These are phyloP conservation scores for Forsythia suspensa DNA, from an alignment of 257 asterid species.

Conservation along the genomic window DNA sequence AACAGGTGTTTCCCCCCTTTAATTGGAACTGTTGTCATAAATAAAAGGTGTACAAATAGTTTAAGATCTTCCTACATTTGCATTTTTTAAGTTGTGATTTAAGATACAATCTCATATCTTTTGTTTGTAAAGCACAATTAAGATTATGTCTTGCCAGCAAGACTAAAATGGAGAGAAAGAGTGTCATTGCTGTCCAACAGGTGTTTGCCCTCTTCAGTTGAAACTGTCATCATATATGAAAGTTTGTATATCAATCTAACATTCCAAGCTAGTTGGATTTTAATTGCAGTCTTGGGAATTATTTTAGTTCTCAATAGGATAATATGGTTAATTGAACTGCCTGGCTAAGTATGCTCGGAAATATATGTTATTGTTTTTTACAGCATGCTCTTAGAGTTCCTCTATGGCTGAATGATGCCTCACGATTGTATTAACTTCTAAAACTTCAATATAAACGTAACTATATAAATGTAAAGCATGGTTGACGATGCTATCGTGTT, in stretches of 20 bases:
- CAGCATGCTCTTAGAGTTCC: background rate
- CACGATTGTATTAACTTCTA: background rate
- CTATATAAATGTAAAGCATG: background rate
- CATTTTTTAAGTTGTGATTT: background rate
- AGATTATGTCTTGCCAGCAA: background rate
- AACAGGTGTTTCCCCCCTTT: background rate
- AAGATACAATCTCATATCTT: background rate
- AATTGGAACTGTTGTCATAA: background rate
- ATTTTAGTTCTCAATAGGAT: background rate
- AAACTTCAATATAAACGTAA: background rate
- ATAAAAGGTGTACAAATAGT: background rate
- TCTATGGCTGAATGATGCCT: background rate
- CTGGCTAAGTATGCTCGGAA: constrained; percentile 3
- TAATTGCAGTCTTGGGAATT: background rate
- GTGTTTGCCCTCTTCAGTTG: background rate
- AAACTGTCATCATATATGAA: background rate
- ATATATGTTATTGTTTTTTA: background rate
- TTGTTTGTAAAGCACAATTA: background rate
- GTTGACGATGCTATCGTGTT: background rate
- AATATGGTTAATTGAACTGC: background rate
- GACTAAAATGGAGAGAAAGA: background rate
- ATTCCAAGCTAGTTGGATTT: background rate
- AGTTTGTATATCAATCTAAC: background rate
- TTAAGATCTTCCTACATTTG: too few relatives aligned
- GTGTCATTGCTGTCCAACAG: background rate